These are phyloP conservation scores for Herpetomonas muscarum DNA, from an alignment of 208 protist genomes.

Conservation along the genomic window DNA sequence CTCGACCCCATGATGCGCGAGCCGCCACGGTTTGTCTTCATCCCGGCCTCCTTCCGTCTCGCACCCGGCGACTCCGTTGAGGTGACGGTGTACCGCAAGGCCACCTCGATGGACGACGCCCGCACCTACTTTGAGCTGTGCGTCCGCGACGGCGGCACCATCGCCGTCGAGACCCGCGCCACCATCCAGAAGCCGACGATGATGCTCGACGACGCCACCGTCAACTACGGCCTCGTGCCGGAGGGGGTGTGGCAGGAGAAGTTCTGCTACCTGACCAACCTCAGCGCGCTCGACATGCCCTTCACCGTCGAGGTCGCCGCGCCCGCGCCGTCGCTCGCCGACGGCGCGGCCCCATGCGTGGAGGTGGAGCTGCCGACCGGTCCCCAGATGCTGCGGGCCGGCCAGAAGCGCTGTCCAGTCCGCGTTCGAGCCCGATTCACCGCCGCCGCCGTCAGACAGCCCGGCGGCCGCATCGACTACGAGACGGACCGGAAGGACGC, in stretches of 20 bases:
- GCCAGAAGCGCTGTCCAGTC: constrained; percentile 43
- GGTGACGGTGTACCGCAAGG: constrained; percentile 87
- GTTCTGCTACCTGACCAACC: constrained; percentile 65
- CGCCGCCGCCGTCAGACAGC: constrained; percentile 2
- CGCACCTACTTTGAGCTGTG: constrained; percentile 88
- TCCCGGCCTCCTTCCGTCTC: constrained; percentile 64
- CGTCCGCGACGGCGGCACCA: constrained; percentile 59
- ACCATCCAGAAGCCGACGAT: constrained; percentile 72
- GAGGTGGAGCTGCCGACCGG: constrained; percentile 37
- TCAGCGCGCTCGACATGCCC: constrained; percentile 68
- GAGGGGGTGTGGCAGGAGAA: constrained; percentile 65
- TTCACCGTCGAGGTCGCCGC: constrained; percentile 52
- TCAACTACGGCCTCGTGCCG: constrained; percentile 71
- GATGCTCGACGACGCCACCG: constrained; percentile 48
- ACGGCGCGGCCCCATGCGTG: constrained; percentile 26
- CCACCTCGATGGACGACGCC: constrained; percentile 61
- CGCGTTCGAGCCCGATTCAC: constrained; percentile 55
- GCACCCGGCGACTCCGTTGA: constrained; percentile 73
- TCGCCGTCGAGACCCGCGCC: constrained; percentile 81
- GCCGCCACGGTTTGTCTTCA: constrained; percentile 81
- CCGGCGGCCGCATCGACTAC: background rate
- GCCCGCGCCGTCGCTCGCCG: constrained; percentile 22
- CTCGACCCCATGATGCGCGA: constrained; percentile 75
- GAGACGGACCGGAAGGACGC: constrained; percentile 12
- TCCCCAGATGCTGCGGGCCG: constrained; percentile 45